Conservation (phyloP, 2,329 filamentous ascomycete genomes). For the Grosmannia huntii region DNA sequence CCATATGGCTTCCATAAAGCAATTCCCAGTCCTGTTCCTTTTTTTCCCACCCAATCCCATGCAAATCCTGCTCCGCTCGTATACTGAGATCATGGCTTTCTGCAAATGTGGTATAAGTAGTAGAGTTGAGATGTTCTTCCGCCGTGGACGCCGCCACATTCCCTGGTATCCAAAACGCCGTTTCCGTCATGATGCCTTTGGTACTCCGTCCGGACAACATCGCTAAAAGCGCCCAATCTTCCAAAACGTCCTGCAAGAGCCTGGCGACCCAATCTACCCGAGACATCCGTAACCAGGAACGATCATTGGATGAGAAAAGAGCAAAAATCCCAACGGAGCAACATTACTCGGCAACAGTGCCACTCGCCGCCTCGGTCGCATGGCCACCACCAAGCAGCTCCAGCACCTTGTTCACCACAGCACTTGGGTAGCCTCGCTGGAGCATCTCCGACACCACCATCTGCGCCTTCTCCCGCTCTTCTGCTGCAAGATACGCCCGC, state of each 20-base stretch:
- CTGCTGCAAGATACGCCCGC: conserved; percentile 73
- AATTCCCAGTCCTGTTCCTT: background rate
- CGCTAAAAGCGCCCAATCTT: background rate
- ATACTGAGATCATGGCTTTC: conserved; percentile 7
- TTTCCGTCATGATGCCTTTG: background rate
- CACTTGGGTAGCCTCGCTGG: conserved; percentile 75
- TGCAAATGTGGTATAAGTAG: conserved; percentile 22
- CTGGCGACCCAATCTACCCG: background rate
- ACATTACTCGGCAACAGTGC: conserved; percentile 4
- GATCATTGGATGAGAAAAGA: background rate
- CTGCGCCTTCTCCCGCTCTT: conserved; percentile 66
- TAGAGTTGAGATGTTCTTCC: conserved; percentile 39
- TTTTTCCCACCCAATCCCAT: background rate
- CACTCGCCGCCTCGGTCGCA: conserved; percentile 26
- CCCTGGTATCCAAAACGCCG: background rate
- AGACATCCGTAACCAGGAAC: background rate
- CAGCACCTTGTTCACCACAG: conserved; percentile 85
- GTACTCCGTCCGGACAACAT: background rate
- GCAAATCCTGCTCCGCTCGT: conserved; percentile 5
- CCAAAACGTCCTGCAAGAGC: background rate
- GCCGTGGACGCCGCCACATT: conserved; percentile 19
- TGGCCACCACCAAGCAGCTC: conserved; percentile 62
- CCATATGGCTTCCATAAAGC: background rate
- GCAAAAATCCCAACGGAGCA: background rate
- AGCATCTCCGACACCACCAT: conserved; percentile 81